These are phyloP conservation scores for Peronospora farinosa DNA, from an alignment of 352 stramenopile species.

Conservation along the genomic window DNA sequence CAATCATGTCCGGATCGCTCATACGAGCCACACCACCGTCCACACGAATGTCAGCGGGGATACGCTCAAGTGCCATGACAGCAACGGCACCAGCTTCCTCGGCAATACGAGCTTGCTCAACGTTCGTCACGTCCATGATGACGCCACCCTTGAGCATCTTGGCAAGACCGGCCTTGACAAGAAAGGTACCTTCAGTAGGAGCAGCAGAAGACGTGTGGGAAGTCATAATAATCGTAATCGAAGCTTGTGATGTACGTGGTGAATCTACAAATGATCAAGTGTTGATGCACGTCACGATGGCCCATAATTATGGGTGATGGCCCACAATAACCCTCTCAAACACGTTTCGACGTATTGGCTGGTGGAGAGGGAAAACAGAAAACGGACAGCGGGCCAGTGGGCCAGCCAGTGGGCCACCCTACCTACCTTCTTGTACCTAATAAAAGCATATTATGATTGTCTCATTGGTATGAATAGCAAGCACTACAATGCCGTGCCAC, in stretches of 20 bases:
- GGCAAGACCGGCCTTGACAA: slow-evolving; percentile 94
- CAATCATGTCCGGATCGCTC: slow-evolving; percentile 96
- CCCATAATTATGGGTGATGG: slow-evolving; percentile 8
- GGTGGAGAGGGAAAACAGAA: background rate
- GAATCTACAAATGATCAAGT: slow-evolving; percentile 16
- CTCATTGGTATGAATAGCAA: background rate
- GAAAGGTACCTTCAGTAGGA: slow-evolving; percentile 71
- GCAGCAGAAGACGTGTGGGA: slow-evolving; percentile 22
- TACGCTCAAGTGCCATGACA: slow-evolving; percentile 98
- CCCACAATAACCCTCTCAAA: slow-evolving; percentile 1
- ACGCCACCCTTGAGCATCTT: slow-evolving; percentile 98
- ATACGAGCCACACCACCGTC: slow-evolving; percentile 96
- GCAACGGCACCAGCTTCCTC: slow-evolving; percentile 95
- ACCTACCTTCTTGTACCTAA: background rate
- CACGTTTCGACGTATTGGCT: background rate
- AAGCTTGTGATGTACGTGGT: slow-evolving; percentile 7
- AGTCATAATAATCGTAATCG: slow-evolving; percentile 26
- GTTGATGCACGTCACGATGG: slow-evolving; percentile 1
- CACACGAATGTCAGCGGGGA: slow-evolving; percentile 95
- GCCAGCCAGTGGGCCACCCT: background rate
- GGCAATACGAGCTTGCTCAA: slow-evolving; percentile 92
- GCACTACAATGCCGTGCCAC: slow-evolving; percentile 92
- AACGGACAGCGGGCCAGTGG: background rate
- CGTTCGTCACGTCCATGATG: slow-evolving; percentile 95
- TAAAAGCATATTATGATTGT: background rate